Conservation (phyloP, 768 basidiomycete species). For the Tricholoma sp. region DNA sequence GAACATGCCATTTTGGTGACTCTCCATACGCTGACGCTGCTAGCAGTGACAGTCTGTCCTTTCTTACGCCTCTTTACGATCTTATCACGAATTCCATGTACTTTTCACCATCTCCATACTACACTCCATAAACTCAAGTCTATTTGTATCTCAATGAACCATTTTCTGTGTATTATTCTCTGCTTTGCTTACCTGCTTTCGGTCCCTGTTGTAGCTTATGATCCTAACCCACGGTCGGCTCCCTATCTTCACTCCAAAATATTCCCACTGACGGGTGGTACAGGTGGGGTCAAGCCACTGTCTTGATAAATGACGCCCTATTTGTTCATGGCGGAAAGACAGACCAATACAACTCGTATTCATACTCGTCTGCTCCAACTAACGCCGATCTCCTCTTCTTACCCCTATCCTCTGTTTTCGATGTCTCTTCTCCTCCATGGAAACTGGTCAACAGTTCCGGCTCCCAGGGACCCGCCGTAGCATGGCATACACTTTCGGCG, state of each 20-base stretch:
- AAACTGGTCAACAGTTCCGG: conserved; percentile 44
- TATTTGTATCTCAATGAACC: background rate
- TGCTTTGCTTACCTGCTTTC: conserved; percentile 12
- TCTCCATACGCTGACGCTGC: background rate
- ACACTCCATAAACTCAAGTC: background rate
- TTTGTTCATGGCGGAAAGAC: conserved; percentile 80
- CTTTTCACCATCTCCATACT: background rate
- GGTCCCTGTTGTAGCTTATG: conserved; percentile 16
- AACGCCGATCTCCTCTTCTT: conserved; percentile 66
- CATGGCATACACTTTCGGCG: conserved; percentile 78
- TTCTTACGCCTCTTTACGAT: conserved; percentile 11
- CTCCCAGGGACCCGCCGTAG: conserved; percentile 55
- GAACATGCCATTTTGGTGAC: background rate
- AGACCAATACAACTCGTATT: conserved; percentile 60
- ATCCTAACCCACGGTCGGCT: conserved; percentile 22
- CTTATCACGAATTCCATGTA: conserved; percentile 16
- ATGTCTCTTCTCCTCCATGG: conserved; percentile 65
- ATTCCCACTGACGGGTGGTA: background rate
- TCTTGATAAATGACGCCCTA: conserved; percentile 52
- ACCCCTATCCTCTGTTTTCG: conserved; percentile 57
- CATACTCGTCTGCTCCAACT: conserved; percentile 72
- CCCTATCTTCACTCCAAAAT: background rate
- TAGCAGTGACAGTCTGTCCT: background rate
- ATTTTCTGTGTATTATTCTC: conserved; percentile 12
- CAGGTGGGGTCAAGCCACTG: conserved; percentile 83